Base-by-base conservation (phyloP, 2,329 filamentous ascomycete genomes). In the Neospermospora avenae region DNA sequence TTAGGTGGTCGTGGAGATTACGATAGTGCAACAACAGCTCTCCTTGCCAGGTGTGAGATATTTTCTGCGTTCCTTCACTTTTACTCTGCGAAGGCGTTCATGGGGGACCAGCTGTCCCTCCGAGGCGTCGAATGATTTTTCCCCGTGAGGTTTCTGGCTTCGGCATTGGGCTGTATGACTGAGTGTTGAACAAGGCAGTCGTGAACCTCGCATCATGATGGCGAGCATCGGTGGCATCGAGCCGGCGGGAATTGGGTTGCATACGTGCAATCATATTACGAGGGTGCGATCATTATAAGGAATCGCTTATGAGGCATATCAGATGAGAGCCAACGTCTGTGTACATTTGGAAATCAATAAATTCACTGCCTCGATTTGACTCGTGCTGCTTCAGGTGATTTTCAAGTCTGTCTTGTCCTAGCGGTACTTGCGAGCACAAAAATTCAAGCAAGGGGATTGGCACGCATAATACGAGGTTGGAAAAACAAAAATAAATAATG, bases 1-100 rank as follows among this genome's bases (percentile, higher is more conserved):
- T 60, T 37, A 57, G 58, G 57, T 55, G 53, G 22, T 55, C n/a
- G 45, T 25, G 31, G 55, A 51, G 57, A 31, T 63, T 60, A 59
- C 35, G 53, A 59, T 60, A 57, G 55, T 55, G 41, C 53, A 55
- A 18, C 28, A 24, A 31, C n/a, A 28, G 13, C 35, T 55, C 11
- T 25, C n/a, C 13, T 44, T 34, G 11, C 22, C 39, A 45, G 2
- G 11, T 35, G 24, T 34, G 18, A 22, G 14, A 35, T 35, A 18
- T 31, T 39, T 45, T 55, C n/a, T 45, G 2, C 41, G 8, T 2
- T n/a, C 5, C 16, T 37, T 44, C 13, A 45, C 10, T 24, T 18
- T 34, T 20, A 13, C 14, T 35, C 35, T 37, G 41, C 53, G 41
- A 35, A 45, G 53, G 53, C 53, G 53, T 55, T 55, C 7, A 44